Conservation (phyloP, 139 green algal species). For the Chlorella sp. region DNA sequence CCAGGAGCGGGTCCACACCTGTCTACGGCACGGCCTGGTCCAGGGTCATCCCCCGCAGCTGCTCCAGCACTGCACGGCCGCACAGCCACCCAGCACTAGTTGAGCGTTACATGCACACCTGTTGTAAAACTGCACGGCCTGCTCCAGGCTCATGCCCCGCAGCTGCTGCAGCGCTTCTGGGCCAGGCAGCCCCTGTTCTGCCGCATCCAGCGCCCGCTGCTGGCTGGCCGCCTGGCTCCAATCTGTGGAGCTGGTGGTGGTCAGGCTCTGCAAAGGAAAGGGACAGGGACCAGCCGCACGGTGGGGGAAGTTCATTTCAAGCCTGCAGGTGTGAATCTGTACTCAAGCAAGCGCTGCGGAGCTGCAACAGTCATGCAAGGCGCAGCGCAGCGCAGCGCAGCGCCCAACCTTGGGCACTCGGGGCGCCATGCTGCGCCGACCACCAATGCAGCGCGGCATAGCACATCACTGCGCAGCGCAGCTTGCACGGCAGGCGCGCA, state of each 20-base stretch:
- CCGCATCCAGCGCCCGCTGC: slow-evolving; percentile 6
- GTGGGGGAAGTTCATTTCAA: background rate
- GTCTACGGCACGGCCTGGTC: background rate
- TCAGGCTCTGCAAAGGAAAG: slow-evolving; percentile 6
- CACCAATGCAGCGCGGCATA: background rate
- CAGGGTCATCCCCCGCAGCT: background rate
- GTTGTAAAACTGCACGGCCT: slow-evolving; percentile 21
- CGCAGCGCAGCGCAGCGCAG: background rate
- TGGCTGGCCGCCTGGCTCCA: slow-evolving; percentile 7
- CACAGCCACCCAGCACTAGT: background rate
- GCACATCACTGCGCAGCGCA: background rate
- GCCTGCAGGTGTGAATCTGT: background rate
- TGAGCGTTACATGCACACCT: background rate
- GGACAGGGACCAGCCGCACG: background rate
- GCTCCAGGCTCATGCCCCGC: background rate
- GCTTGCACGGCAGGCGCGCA: background rate
- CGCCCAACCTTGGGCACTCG: background rate
- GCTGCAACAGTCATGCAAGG: background rate
- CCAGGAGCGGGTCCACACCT: background rate
- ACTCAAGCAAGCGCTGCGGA: background rate
- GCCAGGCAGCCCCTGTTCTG: background rate
- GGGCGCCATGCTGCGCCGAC: background rate
- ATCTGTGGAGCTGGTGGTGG: background rate
- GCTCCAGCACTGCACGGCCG: background rate
- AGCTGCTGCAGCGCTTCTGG: slow-evolving; percentile 8